These are phyloP conservation scores for Sugiyamaella valdiviana DNA, from an alignment of 805 yeast genomes.

Conservation along the genomic window DNA sequence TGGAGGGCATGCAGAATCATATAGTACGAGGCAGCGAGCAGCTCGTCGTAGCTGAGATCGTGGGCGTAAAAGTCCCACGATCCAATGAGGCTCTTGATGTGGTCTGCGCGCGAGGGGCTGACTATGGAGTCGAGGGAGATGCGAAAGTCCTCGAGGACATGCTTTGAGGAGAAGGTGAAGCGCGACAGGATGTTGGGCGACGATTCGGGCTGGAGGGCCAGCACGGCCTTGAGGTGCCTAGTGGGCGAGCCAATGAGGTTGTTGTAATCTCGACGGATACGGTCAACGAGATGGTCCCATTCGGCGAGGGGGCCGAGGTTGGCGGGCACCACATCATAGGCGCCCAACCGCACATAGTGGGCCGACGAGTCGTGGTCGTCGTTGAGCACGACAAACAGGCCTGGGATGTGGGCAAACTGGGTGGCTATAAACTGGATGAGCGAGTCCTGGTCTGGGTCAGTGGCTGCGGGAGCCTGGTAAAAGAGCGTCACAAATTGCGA, in stretches of 20 bases:
- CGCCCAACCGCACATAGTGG: conserved; percentile 9
- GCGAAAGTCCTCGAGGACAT: conserved; percentile 1
- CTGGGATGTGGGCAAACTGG: conserved; percentile 14
- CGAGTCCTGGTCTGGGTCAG: background rate
- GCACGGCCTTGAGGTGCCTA: conserved; percentile 8
- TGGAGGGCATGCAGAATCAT: conserved; percentile 42
- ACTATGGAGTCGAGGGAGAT: background rate
- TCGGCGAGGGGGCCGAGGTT: background rate
- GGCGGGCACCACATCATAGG: conserved; percentile 6
- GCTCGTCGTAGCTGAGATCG: conserved; percentile 56
- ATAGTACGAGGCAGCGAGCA: conserved; percentile 50
- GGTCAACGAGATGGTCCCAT: background rate
- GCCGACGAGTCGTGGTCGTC: conserved; percentile 8
- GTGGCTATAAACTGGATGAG: conserved; percentile 11
- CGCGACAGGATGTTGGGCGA: conserved; percentile 2
- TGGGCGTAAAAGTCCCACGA: conserved; percentile 69
- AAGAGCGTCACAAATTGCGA: conserved; percentile 4
- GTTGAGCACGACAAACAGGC: conserved; percentile 10
- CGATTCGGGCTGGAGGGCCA: conserved; percentile 4
- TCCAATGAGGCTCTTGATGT: background rate
- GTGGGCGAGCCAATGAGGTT: conserved; percentile 5
- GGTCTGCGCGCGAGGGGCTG: background rate
- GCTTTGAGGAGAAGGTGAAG: conserved; percentile 6
- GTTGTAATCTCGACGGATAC: background rate
- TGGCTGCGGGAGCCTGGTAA: conserved; percentile 2